Evolutionary conservation across 148 eudicot species (phyloP), one percentile per base, ranked within the genome.

Genomic region (Suaeda aralocaspica): DNA sequence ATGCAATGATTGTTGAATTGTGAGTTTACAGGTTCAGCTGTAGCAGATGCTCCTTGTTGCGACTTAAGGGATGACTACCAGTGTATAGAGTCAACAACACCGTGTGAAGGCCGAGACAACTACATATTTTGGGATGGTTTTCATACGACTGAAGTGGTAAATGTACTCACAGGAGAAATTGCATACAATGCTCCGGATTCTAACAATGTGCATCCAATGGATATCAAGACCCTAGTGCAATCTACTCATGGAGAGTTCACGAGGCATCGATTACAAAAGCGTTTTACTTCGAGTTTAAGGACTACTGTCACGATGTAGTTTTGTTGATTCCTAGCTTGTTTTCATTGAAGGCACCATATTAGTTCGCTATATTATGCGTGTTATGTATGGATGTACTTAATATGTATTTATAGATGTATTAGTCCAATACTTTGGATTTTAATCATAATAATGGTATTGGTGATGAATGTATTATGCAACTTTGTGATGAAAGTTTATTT

Each of bases 91-190:
- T 28, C 5, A 0, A 49, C 2, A 15, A 28, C 26, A 39, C 7
- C 52, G 2, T 77, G 80, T 61, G 46, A 50, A 2, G 61, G 29
- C 33, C 48, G 76, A 41, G 49, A 46, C 49, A 58, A 19, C 14
- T 71, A 66, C 53, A 72, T 71, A 28, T 77, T 66, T 49, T 77
- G 72, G 72, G 80, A 77, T 52, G 80, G 72, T 50, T 77, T 57
- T 72, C 80, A 77, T 59, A 49, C 80, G 0, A 77, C 80, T 0
- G 76, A 77, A 51, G 28, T 67, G 11, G 76, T 73, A 14, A 66
- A 50, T 18, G 29, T 72, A 36, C 56, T 64, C 18, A 1, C 72
- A 0, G 80, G 66, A 15, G 80, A 71, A 60, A 44, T 13, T 9
- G 80, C 80, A 10, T 77, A 49, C 28, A 72, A 39, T 48, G 55